Base-by-base conservation (phyloP, 768 basidiomycete genomes). In the Multifurca ochricompacta region DNA sequence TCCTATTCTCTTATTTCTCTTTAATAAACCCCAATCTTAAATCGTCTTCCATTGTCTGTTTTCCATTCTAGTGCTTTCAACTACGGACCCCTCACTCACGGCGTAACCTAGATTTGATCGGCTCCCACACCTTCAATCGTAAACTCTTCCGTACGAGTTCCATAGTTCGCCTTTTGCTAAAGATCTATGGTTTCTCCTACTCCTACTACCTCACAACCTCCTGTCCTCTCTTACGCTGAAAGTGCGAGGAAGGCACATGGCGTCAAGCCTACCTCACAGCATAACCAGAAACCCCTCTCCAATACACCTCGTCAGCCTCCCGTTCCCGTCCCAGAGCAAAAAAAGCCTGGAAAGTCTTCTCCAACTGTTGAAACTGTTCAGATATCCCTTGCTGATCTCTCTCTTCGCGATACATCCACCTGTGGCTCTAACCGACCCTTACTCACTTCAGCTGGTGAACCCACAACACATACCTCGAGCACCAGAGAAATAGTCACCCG, bases 141-240 rank as follows among this genome's bases (percentile, higher is more conserved):
- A 45, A 19, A 28, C n/a, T 44, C 35, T 68, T 68, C 68, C 60
- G 51, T 37, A 25, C 34, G 37, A 31, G 55, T 42, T 53, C 35
- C 30, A 51, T 43, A 53, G 54, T 47, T 56, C 54, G 23, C 47
- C 41, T 27, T 49, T 42, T 21, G 21, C 28, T 64, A 42, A 45
- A 46, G 49, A 51, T 51, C 59, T 35, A 68, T 69, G 69, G 65
- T 68, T 46, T 63, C 69, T 32, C 57, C 67, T 35, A 56, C 66
- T 28, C 58, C 67, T 44, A 53, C 64, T 31, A 34, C 65, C 35
- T 61, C 65, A 53, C 69, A 68, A 48, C 67, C 66, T 39, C 71
- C 71, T 59, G 66, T 73, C 53, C 73, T 81, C 45, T 83, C 82
- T 27, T 85, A 84, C 54, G 70, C 70, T 14, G 69, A 70, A 51